Conservation (phyloP, 495 filamentous ascomycete species). For the Tuber aestivum region DNA sequence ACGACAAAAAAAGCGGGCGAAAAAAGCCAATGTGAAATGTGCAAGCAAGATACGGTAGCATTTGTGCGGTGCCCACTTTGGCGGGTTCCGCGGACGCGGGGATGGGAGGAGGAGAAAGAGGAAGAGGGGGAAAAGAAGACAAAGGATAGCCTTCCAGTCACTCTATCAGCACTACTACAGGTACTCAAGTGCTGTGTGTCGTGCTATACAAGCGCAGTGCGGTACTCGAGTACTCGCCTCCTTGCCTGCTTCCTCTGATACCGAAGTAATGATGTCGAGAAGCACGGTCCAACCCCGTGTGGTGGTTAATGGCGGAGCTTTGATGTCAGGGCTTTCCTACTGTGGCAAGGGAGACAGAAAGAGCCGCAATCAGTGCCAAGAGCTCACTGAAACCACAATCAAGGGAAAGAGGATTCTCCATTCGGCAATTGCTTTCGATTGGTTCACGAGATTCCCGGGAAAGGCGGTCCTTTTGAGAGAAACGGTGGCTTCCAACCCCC, state of each 20-base stretch:
- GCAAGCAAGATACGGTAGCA: background rate
- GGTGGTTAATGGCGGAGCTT: slow-evolving; percentile 5
- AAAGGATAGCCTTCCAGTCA: background rate
- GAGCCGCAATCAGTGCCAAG: background rate
- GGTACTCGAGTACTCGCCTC: background rate
- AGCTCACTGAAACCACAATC: background rate
- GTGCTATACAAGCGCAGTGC: background rate
- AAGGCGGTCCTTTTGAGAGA: slow-evolving; percentile 11
- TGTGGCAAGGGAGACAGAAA: background rate
- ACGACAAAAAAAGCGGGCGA: background rate
- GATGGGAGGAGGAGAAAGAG: background rate
- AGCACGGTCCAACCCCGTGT: background rate
- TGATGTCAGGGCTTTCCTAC: slow-evolving; percentile 14
- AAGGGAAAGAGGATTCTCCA: slow-evolving; percentile 18
- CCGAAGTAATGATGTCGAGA: background rate
- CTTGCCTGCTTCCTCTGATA: background rate
- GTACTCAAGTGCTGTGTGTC: no score
- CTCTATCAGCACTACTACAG: background rate
- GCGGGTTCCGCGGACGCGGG: background rate
- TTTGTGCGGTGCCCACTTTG: background rate
- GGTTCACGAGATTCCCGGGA: slow-evolving; percentile 21
- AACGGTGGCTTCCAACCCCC: background rate
- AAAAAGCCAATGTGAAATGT: background rate
- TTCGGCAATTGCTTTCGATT: slow-evolving; percentile 17
- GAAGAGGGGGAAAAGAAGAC: background rate